Evolutionary conservation across 371 early-diverging fungal species (phyloP), one percentile per base, ranked within the genome.

Genomic region (Dinochytrium kinnereticum): DNA sequence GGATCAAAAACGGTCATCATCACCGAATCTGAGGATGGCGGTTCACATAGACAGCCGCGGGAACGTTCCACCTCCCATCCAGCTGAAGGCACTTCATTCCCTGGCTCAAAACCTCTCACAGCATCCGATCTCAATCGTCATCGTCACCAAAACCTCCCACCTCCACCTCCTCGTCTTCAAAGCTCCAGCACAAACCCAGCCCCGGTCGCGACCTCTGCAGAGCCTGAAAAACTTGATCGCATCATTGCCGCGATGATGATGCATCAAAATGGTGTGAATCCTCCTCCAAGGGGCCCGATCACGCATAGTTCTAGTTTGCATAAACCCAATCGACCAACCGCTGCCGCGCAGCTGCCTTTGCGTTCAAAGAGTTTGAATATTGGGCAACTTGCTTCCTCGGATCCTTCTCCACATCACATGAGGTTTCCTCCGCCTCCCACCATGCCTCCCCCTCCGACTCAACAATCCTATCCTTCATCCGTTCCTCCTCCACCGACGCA

Each of bases 231-330:
- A 26, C 30, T 61, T 7, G 61, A 61, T 26, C 61, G 36, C 34
- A 37, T 61, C 61, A 61, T 61, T 37, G 61, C 61, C 24, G 61
- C 61, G 13, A 28, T 61, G 61, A 61, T 61, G 61, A 55, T 15
- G 57, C 24, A 26, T 30, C 61, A 55, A 17, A 28, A 28, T 28
- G 49, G 49, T 44, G 21, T 44, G 49, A n/a, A n/a, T 21, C 49
- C 49, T 44, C 49, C 49, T 13, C 21, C 13, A 44, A 44, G 13
- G 49, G 21, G 21, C 21, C 10, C 21, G 49, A 10, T 44, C 49
- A 21, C 10, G 21, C 49, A 10, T 44, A 10, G 10, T 44, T 21
- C 13, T 13, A 44, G 49, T 44, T 21, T 44, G 10, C 49, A 44
- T n/a, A 44, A 21, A 10, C 49, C 49, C 49, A 21, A 21, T 44